Evolutionary conservation across 805 yeast genomes (phyloP).

Genomic region (Wickerhamiella sergipiensis): DNA sequence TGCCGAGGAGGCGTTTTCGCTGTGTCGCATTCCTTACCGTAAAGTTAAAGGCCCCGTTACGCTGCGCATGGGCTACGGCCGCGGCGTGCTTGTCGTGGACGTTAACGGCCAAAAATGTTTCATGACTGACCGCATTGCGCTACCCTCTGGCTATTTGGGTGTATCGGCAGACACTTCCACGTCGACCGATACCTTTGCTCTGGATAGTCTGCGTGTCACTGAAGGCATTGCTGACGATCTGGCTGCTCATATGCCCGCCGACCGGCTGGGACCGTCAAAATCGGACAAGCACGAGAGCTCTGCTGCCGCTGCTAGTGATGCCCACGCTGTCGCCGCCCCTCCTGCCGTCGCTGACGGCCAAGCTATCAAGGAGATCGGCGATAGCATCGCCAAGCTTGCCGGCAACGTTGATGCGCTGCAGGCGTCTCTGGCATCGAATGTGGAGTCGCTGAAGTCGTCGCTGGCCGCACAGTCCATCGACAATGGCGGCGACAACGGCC

Average conservation of each 20-base stretch:
- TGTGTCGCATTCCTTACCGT: conserved; percentile 26
- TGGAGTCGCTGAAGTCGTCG: neutral
- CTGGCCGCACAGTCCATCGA: neutral
- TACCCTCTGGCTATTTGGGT: conserved; percentile 25
- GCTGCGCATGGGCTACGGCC: conserved; percentile 22
- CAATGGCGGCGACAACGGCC: neutral
- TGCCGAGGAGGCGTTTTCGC: conserved; percentile 23
- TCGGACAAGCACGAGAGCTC: neutral
- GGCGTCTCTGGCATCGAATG: neutral
- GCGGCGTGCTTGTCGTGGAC: conserved; percentile 22
- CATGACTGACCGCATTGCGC: conserved; percentile 20
- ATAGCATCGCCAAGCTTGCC: neutral
- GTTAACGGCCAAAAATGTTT: conserved; percentile 28
- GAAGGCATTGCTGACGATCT: conserved; percentile 11
- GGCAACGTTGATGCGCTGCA: neutral
- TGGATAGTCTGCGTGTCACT: conserved; percentile 7
- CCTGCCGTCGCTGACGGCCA: neutral
- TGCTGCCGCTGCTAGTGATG: neutral
- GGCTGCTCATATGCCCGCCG: conserved; percentile 9
- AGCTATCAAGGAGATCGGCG: neutral
- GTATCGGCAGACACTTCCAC: conserved; percentile 22
- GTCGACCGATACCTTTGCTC: conserved; percentile 11
- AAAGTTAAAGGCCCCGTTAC: conserved; percentile 20
- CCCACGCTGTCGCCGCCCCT: neutral
- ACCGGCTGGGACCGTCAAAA: neutral